phyloP scores from a whole-genome alignment of 1,139 yeast genomes.

The Yamadazyma spencermartinsiae region DNA sequence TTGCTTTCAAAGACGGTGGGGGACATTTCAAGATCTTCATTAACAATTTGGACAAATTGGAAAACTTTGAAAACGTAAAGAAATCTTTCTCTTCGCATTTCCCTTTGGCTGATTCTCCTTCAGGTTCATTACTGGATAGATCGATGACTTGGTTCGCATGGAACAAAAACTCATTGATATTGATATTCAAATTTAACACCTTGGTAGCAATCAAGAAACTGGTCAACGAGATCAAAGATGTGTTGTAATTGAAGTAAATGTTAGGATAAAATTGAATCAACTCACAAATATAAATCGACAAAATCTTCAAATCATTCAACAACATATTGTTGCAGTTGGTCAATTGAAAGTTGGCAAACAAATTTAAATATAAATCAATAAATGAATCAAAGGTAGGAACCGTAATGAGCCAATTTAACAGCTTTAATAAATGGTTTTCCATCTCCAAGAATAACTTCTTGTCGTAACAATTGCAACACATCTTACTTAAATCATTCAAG shows the following conservation, averaged over 20 bases:
- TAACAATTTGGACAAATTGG: constrained; percentile 22
- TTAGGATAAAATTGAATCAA: constrained; percentile 63
- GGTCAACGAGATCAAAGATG: constrained; percentile 59
- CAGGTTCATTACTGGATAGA: background rate
- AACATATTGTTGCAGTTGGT: constrained; percentile 7
- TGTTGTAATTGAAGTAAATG: constrained; percentile 54
- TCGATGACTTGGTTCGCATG: constrained; percentile 14
- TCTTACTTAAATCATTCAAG: constrained; percentile 52
- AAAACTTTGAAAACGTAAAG: constrained; percentile 18
- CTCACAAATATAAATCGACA: constrained; percentile 65
- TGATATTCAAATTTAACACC: constrained; percentile 27
- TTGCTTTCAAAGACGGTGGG: constrained; percentile 45
- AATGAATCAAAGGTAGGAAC: constrained; percentile 63
- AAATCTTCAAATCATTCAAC: constrained; percentile 48
- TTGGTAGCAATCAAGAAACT: constrained; percentile 34
- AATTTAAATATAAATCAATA: constrained; percentile 52
- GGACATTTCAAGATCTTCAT: constrained; percentile 46
- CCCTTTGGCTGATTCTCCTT: background rate
- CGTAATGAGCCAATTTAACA: constrained; percentile 56
- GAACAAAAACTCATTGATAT: constrained; percentile 20
- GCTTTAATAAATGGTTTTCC: constrained; percentile 66
- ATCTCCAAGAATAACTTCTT: constrained; percentile 62
- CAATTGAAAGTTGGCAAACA: constrained; percentile 6
- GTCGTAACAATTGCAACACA: constrained; percentile 65
- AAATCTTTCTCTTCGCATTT: constrained; percentile 5